Evolutionary conservation across 2,329 filamentous ascomycete species (phyloP), one percentile per base, ranked within the genome.

Genomic region (Delphinella strobiligena): DNA sequence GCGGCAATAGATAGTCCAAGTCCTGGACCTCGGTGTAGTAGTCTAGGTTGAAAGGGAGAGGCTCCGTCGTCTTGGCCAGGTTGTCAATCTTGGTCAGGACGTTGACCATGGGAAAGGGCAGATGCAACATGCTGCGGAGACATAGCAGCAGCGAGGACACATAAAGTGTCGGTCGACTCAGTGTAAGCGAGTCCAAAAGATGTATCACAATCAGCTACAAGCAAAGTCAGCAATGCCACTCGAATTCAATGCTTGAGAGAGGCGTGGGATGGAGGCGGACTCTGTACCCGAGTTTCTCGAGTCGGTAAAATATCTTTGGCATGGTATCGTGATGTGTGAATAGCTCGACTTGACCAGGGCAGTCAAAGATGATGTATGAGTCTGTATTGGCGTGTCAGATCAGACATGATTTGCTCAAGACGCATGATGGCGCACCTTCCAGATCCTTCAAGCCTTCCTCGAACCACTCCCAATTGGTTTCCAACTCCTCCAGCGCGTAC

Each of bases 61-160:
- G 76, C 34, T 85, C 80, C 55, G 94, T 95, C 10, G 52, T 55
- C 3, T 55, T 53, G 38, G 81, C 77, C 39, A 98, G 71, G 56
- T 95, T 95, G 63, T 98, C 91, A 63, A 98, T 93, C 64, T 98
- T 98, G 42, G 88, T 95, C 18, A 98, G 74, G 46, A 98, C 84
- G 55, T 98, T 98, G 49, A 98, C 71, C 56, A 95, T 86, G 1
- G 91, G 87, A 45, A 96, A 82, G 55, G 96, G 91, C 74, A 98
- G 89, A 63, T 96, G 91, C 38, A 98, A 78, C 89, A 98, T 98
- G 51, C 86, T 88, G 49, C 91, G 82, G 47, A 98, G 76, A 40
- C 87, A 89, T 17, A 98, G 78, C 41, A 98, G 79, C 42, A 98
- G 72, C 11, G 93, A 91, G 49, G 89, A 93, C 44, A 98, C 82